phyloP scores from a whole-genome alignment of 495 filamentous ascomycete genomes.

The Paragyromitra xinjiangensis region DNA sequence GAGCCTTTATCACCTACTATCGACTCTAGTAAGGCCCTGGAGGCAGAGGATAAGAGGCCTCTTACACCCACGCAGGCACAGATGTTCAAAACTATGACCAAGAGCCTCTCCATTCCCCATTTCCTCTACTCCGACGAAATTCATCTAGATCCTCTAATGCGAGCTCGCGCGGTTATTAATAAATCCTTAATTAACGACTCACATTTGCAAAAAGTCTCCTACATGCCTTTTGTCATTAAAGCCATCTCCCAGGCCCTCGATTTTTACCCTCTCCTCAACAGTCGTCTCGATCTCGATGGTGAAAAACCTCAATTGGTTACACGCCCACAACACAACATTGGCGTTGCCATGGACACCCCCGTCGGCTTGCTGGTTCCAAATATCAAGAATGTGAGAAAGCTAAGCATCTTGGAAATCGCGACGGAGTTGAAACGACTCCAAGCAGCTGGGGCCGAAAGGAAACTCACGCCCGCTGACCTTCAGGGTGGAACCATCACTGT shows the following conservation, averaged over 20 bases:
- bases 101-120: slow-evolving; percentile 86
- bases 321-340: slow-evolving; percentile 89
- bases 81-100: slow-evolving; percentile 99
- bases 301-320: slow-evolving; percentile 75
- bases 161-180: slow-evolving; percentile 76
- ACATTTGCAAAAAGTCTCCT: slow-evolving; percentile 71
- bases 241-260: slow-evolving; percentile 85
- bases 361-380: slow-evolving; percentile 92
- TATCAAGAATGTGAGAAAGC: slow-evolving; percentile 79
- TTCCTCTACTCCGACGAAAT: slow-evolving; percentile 91
- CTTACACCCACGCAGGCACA: slow-evolving; percentile 82
- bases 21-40: slow-evolving; percentile 40
- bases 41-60: slow-evolving; percentile 66
- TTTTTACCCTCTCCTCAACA: slow-evolving; percentile 85
- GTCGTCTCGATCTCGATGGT: slow-evolving; percentile 72
- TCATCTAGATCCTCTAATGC: slow-evolving; percentile 74
- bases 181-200: slow-evolving; percentile 58
- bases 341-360: slow-evolving; percentile 94
- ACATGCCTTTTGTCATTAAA: slow-evolving; percentile 91
- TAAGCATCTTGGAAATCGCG: slow-evolving; percentile 78
- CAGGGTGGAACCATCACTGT: slow-evolving; percentile 91
- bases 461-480: slow-evolving; percentile 78
- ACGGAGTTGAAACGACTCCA: slow-evolving; percentile 78
- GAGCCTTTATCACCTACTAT: slow-evolving; percentile 5
- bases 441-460: slow-evolving; percentile 73